Evolutionary conservation across 495 filamentous ascomycete genomes (phyloP).

Genomic region (Clohesyomyces aquaticus): DNA sequence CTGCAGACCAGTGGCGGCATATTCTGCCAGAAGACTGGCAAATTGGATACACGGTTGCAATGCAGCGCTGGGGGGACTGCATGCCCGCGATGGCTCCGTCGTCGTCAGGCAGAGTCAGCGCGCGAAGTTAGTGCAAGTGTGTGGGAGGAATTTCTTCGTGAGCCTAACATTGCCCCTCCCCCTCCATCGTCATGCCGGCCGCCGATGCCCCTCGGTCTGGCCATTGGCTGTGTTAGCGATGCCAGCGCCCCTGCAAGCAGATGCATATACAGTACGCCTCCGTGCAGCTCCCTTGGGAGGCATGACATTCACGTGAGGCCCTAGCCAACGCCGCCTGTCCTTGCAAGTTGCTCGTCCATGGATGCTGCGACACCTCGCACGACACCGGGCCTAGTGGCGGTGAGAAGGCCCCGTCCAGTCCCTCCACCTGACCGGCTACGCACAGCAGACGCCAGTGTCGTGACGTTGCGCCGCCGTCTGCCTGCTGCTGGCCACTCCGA

Average conservation of each 20-base stretch:
- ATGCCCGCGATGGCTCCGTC: background rate
- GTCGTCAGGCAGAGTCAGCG: background rate
- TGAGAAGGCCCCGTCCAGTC: conserved; percentile 15
- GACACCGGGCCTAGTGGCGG: conserved; percentile 32
- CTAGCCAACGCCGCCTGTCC: conserved; percentile 25
- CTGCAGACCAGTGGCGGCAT: conserved; percentile 30
- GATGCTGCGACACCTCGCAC: conserved; percentile 31
- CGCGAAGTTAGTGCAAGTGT: background rate
- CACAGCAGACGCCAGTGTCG: conserved; percentile 1
- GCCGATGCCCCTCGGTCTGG: background rate
- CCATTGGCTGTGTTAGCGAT: conserved; percentile 33
- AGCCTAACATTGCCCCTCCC: background rate
- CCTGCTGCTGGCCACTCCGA: conserved; percentile 31
- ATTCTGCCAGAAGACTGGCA: conserved; percentile 24
- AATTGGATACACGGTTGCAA: background rate
- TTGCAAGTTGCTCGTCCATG: too few species aligned
- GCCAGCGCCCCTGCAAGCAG: conserved; percentile 22
- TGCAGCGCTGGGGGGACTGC: conserved; percentile 4
- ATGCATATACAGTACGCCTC: too few species aligned
- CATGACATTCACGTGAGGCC: conserved; percentile 32
- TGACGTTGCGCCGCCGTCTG: conserved; percentile 20
- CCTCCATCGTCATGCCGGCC: conserved; percentile 13
- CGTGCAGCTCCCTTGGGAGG: too few species aligned
- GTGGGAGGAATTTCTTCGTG: conserved; percentile 5
- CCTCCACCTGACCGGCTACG: conserved; percentile 26